A percentile compares a stretch with the other conserved stretches of the same genome.
Conservation (phyloP, 768 basidiomycete species). For the Galerina sulciceps region DNA sequence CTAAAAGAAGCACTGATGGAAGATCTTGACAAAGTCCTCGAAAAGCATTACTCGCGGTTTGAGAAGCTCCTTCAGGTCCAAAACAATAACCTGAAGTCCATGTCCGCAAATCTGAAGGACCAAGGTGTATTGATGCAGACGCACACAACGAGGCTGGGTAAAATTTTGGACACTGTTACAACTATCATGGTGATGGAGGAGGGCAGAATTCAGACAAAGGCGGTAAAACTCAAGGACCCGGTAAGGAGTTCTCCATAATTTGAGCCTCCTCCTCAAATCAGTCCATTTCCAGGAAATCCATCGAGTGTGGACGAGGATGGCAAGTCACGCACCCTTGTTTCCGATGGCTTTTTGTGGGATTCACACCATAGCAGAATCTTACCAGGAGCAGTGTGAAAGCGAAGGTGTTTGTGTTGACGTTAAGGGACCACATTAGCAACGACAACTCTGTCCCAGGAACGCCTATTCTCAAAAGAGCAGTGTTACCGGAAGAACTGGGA, state of each 20-base stretch:
- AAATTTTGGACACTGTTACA: constrained; percentile 8
- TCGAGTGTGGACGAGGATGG: constrained; percentile 11
- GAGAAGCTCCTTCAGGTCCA: constrained; percentile 14
- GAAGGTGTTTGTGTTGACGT: constrained; percentile 14
- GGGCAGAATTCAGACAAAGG: constrained; percentile 9
- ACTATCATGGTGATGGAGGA: constrained; percentile 12
- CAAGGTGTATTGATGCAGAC: constrained; percentile 6
- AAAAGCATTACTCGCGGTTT: constrained; percentile 6
- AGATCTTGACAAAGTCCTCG: constrained; percentile 9
- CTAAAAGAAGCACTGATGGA: constrained; percentile 5
- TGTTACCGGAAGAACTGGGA: background rate
- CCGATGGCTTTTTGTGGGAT: background rate
- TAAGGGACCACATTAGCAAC: constrained; percentile 6
- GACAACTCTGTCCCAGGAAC: constrained; percentile 1
- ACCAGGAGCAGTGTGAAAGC: constrained; percentile 13
- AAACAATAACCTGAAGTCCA: constrained; percentile 11
- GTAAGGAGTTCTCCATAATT: background rate
- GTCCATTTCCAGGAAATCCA: constrained; percentile 4
- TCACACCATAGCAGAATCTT: background rate
- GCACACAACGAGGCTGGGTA: constrained; percentile 2
- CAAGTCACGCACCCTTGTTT: background rate
- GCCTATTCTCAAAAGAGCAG: background rate
- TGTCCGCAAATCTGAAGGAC: constrained; percentile 8
- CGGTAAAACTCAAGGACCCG: constrained; percentile 12
- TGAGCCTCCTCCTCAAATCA: background rate